Base-by-base conservation (phyloP, 2,329 filamentous ascomycete species). In the Cladophialophora immunda region DNA sequence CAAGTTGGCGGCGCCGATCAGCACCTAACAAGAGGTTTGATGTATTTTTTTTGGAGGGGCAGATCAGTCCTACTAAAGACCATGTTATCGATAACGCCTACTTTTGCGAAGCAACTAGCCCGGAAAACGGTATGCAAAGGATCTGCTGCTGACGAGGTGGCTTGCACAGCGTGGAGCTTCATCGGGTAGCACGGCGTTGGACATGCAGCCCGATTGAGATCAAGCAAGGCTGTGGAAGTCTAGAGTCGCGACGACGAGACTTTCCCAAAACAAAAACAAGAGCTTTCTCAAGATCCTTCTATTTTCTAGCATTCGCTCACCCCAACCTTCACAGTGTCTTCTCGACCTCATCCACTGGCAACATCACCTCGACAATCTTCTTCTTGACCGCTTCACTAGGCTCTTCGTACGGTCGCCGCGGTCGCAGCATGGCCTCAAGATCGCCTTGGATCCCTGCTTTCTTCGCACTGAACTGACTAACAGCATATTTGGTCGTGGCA, bases 401-500 rank as follows among this genome's bases (percentile, higher is more conserved):
- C 68, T 79, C 78, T 70, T 86, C 80, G 73, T 91, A 91, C 17
- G 89, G 89, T 65, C 83, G 82, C 62, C 89, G 81, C 0, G 89
- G 88, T 75, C 78, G 80, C 50, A 73, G 62, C 76, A 90, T 75
- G 77, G 86, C 85, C 75, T 83, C 81, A 1, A 88, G 86, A 1
- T 82, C 47, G 38, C 71, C 84, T 66, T 86, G 82, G 45, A 92
- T 85, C 0, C 81, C 82, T 4, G 82, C 70, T 0, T 72, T 69
- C 9, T 72, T 75, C 0, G 82, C 83, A 0, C 82, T 68, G 67
- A 80, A 83, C 66, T 79, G 74, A 72, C 79, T 81, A 0, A 81
- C 78, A 5, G 79, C 82, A 61, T 80, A 85, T 69, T 84, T 85
- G 0, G 82, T 84, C 7, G 77, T 73, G 0, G 81, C 77, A 27